Conservation (phyloP, 805 yeast species). For the Alloascoidea africana region DNA sequence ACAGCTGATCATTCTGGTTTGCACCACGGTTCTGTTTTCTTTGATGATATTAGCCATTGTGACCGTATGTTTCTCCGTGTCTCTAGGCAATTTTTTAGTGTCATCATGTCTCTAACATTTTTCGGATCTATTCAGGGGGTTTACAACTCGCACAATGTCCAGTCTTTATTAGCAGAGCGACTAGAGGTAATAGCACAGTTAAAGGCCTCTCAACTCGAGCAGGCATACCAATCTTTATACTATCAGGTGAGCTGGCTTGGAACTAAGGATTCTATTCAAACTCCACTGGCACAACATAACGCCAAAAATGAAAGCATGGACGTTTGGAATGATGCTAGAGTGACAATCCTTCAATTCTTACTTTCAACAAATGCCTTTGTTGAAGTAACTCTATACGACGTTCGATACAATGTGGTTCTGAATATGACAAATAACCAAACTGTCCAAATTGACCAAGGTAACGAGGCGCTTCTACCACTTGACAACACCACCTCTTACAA, state of each 20-base stretch:
- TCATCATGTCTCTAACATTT: background rate
- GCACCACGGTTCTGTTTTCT: constrained; percentile 49
- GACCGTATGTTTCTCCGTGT: constrained; percentile 26
- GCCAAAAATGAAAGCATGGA: constrained; percentile 37
- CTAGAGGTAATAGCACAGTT: constrained; percentile 66
- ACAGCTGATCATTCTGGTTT: constrained; percentile 53
- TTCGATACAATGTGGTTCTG: constrained; percentile 8
- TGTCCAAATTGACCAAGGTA: too few relatives aligned
- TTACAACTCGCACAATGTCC: constrained; percentile 49
- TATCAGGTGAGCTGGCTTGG: constrained; percentile 56
- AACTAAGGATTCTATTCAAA: constrained; percentile 39
- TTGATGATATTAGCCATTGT: constrained; percentile 54
- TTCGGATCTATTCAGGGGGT: too few relatives aligned
- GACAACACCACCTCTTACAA: too few relatives aligned
- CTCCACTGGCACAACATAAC: constrained; percentile 35
- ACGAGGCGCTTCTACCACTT: too few relatives aligned
- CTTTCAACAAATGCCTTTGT: constrained; percentile 8
- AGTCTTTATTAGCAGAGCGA: constrained; percentile 47
- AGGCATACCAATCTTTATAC: constrained; percentile 42
- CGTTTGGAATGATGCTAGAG: constrained; percentile 28
- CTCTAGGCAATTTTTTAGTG: too few relatives aligned
- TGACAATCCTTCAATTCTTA: constrained; percentile 13
- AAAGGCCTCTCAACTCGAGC: constrained; percentile 64
- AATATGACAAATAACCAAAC: constrained; percentile 26
- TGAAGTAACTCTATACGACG: constrained; percentile 16